Base-by-base conservation (phyloP, 768 basidiomycete genomes). In the Jaapia argillacea region DNA sequence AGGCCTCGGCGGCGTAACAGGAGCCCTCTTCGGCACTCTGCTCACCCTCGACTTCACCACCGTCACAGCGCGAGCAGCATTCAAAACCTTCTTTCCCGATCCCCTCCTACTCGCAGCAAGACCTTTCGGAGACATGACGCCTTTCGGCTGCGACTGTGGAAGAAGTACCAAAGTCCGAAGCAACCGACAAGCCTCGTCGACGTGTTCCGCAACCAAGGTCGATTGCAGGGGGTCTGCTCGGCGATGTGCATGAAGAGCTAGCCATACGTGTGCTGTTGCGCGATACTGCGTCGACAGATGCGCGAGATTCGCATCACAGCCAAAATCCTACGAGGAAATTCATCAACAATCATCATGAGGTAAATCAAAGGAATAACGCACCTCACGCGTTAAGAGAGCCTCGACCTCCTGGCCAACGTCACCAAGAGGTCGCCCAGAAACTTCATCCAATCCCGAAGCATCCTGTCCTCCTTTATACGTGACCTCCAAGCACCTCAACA, bases 191-290 rank as follows among this genome's bases (percentile, higher is more conserved):
- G 77, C 82, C 12, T 71, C 61, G 7, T 72, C 75, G 1, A 74
- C 65, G 39, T 79, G 75, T n/a, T 61, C 53, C 5, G 71, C 60
- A 33, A 86, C 68, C 1, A 69, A 52, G 0, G 58, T 44, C 43
- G 62, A 67, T 54, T 75, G 70, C n/a, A n/a, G n/a, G n/a, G n/a
- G 47, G 43, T 73, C 67, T 6, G 58, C 62, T 4, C 62, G 65
- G 12, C 76, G 72, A 58, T 91, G 86, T 0, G 76, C 71, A 52
- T 85, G 79, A 16, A 92, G 62, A 0, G 81, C 77, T 36, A 77
- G 62, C 79, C 81, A 85, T 21, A 92, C 66, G 52, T 84, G 75
- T 0, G 71, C 65, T 1, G 69, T 60, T 1, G 75, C 69, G 23
- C 63, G 68, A 51, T 81, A 77, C 53, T 84, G 77, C 5, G 51